Base-by-base conservation (phyloP, 192 early-diverging fungal genomes). In the Linnemannia exigua region DNA sequence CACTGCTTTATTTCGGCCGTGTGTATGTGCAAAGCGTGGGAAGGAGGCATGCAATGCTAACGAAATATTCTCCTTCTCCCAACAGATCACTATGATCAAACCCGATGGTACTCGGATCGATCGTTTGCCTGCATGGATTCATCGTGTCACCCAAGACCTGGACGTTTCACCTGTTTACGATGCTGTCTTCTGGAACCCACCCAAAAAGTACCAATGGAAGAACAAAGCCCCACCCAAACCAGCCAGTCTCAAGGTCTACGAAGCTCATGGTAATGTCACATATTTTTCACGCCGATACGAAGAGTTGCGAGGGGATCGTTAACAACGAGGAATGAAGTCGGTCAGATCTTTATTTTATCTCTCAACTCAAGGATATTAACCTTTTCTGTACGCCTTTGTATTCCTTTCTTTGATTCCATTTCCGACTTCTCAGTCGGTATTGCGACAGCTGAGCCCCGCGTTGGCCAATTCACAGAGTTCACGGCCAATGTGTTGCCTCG, bases 181-280 rank as follows among this genome's bases (percentile, higher is more conserved):
- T 47, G 95, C 93, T 35, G 92, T 97, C 28, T 99, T 97, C 89
- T 99, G 97, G 96, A 95, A 99, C 87, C 98, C 98, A 58, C 89
- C 91, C 25, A 76, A 95, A 37, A 85, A 89, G 67, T 98, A 98
- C 82, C 74, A 81, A 20, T 96, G 95, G 90, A 96, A 96, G 83
- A 89, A 99, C 92, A 89, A 89, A 82, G 78, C 88, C 9, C 97
- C 96, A 33, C 87, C 91, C 50, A 93, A 92, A 47, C 95, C 96
- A 3, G 75, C 72, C 12, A 89, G 90, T 69, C 88, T 97, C 36
- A 89, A 95, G 36, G 94, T 98, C 77, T 98, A 99, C 89, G 98
- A 99, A 83, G 93, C 97, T 14, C 38, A 38, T 69, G 33, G 67
- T 38, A 36, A 69, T 16, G n/a, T 31, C 31, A 14, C 28, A 31